phyloP scores from a whole-genome alignment of 1,284 basidiomycete species.

The Hortiboletus rubellus region DNA sequence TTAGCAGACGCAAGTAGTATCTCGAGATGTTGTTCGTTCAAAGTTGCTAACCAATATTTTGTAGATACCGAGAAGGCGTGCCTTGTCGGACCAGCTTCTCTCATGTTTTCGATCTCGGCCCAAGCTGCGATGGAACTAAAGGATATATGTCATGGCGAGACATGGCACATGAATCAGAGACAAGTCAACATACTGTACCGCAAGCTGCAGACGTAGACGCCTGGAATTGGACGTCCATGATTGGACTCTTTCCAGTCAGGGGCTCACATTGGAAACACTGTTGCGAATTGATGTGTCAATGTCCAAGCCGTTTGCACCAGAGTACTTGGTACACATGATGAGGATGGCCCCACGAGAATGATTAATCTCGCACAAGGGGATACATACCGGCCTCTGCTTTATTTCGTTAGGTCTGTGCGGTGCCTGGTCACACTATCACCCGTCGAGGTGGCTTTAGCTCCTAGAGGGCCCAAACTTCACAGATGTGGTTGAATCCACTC shows the following conservation, averaged over 20 bases:
- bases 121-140: constrained; percentile 44
- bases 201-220: constrained; percentile 45
- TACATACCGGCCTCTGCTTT: constrained; percentile 44
- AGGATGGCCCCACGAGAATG: constrained; percentile 46
- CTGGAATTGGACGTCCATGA: not conserved
- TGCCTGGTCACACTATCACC: constrained; percentile 36
- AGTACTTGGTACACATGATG: constrained; percentile 58
- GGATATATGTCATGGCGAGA: constrained; percentile 51
- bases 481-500: constrained; percentile 54
- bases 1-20: constrained; percentile 55
- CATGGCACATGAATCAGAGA: constrained; percentile 66
- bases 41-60: constrained; percentile 77
- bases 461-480: constrained; percentile 29
- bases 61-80: constrained; percentile 39
- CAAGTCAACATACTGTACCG: constrained; percentile 66
- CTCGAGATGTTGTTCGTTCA: constrained; percentile 36
- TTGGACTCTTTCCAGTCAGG: not conserved
- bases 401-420: constrained; percentile 50
- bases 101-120: constrained; percentile 59
- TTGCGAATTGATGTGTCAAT: constrained; percentile 55
- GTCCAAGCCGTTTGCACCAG: constrained; percentile 52
- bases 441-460: not conserved
- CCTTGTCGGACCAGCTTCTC: constrained; percentile 59
- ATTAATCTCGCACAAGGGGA: constrained; percentile 49
- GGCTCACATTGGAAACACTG: constrained; percentile 55